Evolutionary conservation across 768 basidiomycete genomes (phyloP).

Genomic region (Roridomyces roridus): DNA sequence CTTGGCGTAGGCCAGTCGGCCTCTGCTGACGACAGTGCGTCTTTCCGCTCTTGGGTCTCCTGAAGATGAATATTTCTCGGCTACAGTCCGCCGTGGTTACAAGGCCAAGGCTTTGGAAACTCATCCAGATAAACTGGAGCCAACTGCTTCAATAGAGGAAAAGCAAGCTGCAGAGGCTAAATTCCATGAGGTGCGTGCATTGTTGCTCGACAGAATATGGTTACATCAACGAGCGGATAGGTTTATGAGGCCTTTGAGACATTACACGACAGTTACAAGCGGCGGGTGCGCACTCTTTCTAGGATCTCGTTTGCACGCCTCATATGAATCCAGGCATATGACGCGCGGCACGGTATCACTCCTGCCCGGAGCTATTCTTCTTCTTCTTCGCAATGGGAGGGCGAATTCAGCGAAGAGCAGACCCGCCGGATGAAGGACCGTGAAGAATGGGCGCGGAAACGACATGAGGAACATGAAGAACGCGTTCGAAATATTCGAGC

Average conservation of each 20-base stretch:
- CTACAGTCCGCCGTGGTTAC: conserved; percentile 70
- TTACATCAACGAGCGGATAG: conserved; percentile 43
- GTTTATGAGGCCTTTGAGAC: conserved; percentile 69
- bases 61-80: background rate
- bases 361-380: conserved; percentile 30
- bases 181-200: conserved; percentile 62
- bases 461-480: conserved; percentile 53
- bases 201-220: no score
- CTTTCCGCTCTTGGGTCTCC: background rate
- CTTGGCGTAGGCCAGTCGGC: conserved; percentile 27
- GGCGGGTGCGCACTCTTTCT: conserved; percentile 49
- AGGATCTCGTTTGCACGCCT: background rate
- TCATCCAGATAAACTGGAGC: conserved; percentile 75
- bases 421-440: conserved; percentile 53
- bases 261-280: conserved; percentile 58
- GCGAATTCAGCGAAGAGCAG: conserved; percentile 45
- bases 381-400: conserved; percentile 33
- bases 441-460: conserved; percentile 58
- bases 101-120: conserved; percentile 72
- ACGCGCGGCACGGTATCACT: conserved; percentile 41
- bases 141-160: conserved; percentile 53
- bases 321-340: conserved; percentile 47
- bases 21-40: conserved; percentile 31
- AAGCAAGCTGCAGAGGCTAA: conserved; percentile 59
- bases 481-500: conserved; percentile 52